Evolutionary conservation across 2,329 filamentous ascomycete genomes (phyloP).

Genomic region (Graphilbum ipis-grandicollis): DNA sequence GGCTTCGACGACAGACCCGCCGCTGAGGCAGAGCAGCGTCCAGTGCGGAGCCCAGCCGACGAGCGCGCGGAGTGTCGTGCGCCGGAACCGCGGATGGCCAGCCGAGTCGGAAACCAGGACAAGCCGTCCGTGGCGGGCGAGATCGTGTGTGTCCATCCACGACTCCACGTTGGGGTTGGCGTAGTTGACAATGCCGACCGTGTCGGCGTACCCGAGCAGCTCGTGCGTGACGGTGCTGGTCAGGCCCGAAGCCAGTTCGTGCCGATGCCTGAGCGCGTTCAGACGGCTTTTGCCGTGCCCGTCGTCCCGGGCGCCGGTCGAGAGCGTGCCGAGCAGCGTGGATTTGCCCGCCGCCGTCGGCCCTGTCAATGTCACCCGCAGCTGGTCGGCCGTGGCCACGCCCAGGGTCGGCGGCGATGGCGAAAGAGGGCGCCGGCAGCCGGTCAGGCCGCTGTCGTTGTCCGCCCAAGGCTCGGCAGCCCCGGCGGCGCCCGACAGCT

Average conservation of each 20-base stretch:
- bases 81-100: slow-evolving; percentile 73
- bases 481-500: no score
- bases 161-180: slow-evolving; percentile 72
- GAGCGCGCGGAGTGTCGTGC: slow-evolving; percentile 78
- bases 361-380: slow-evolving; percentile 75
- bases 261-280: slow-evolving; percentile 76
- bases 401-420: no score
- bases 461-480: no score
- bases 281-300: slow-evolving; percentile 79
- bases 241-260: slow-evolving; percentile 80
- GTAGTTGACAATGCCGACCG: slow-evolving; percentile 59
- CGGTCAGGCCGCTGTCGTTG: no score
- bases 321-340: slow-evolving; percentile 72
- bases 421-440: no score
- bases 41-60: slow-evolving; percentile 94
- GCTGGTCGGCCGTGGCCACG: slow-evolving; percentile 40
- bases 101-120: slow-evolving; percentile 87
- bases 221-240: slow-evolving; percentile 94
- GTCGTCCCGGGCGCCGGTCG: slow-evolving; percentile 78
- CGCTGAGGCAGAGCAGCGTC: slow-evolving; percentile 61
- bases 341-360: slow-evolving; percentile 88
- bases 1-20: slow-evolving; percentile 31
- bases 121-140: slow-evolving; percentile 54
- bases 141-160: slow-evolving; percentile 86
- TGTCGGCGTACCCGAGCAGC: slow-evolving; percentile 64